These are phyloP conservation scores for Irpex sp. DNA, from an alignment of 1,284 basidiomycete genomes.

Conservation along the genomic window DNA sequence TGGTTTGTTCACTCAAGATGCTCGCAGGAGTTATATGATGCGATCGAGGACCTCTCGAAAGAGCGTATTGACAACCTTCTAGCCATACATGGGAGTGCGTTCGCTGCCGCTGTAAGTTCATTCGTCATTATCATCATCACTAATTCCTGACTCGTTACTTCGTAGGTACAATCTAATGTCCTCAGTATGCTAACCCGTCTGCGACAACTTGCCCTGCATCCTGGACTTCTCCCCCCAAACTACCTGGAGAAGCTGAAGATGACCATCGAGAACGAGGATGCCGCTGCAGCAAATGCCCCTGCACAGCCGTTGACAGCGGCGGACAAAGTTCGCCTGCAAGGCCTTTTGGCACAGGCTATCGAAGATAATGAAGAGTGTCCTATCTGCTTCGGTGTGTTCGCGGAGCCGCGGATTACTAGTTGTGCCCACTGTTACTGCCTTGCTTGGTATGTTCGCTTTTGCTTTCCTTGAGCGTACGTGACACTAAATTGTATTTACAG, in stretches of 20 bases:
- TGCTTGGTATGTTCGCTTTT: constrained; percentile 47
- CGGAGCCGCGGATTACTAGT: constrained; percentile 73
- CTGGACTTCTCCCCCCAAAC: constrained; percentile 69
- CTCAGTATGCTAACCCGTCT: constrained; percentile 83
- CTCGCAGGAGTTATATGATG: constrained; percentile 66
- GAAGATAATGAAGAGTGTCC: constrained; percentile 86
- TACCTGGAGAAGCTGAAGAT: constrained; percentile 69
- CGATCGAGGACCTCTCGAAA: constrained; percentile 62
- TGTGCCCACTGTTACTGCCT: constrained; percentile 80
- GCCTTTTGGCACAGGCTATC: constrained; percentile 60
- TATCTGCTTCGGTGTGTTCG: constrained; percentile 66
- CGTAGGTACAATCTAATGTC: constrained; percentile 65
- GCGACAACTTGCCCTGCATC: constrained; percentile 82
- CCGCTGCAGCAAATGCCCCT: constrained; percentile 11
- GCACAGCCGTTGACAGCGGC: constrained; percentile 42
- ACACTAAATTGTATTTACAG: constrained; percentile 29
- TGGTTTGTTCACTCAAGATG: neutral
- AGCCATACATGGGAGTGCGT: constrained; percentile 33
- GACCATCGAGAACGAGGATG: constrained; percentile 30
- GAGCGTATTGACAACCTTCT: constrained; percentile 61
- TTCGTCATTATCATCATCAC: neutral
- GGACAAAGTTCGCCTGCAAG: constrained; percentile 57
- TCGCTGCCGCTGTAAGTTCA: constrained; percentile 33
- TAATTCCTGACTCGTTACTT: neutral
- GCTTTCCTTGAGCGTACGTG: neutral